These are phyloP conservation scores for Exobasidium cylindrosporum DNA, from an alignment of 1,284 basidiomycete genomes.

Conservation along the genomic window DNA sequence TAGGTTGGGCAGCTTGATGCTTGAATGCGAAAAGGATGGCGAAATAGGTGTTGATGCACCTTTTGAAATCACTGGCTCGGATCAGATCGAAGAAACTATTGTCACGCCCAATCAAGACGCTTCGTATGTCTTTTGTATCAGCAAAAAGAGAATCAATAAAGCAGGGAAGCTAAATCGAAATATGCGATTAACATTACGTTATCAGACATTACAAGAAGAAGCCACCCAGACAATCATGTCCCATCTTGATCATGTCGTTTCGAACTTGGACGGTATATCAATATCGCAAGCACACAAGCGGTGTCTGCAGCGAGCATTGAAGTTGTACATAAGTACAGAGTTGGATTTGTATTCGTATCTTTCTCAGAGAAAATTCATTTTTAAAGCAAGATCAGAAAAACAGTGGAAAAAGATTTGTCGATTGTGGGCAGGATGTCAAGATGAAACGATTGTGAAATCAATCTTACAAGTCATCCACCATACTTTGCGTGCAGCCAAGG, in stretches of 20 bases:
- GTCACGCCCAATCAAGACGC: constrained; percentile 42
- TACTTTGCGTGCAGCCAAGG: neutral
- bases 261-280: neutral
- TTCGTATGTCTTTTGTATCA: constrained; percentile 40
- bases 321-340: neutral
- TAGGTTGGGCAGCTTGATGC: constrained; percentile 21
- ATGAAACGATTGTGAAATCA: neutral
- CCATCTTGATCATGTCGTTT: neutral
- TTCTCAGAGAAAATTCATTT: neutral
- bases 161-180: neutral
- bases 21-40: constrained; percentile 20
- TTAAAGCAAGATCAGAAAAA: neutral
- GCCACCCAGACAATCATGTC: constrained; percentile 7
- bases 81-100: constrained; percentile 10
- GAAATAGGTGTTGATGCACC: neutral
- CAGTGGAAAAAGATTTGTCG: neutral
- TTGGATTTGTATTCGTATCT: neutral
- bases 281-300: neutral
- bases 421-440: neutral
- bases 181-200: constrained; percentile 32
- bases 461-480: neutral
- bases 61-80: constrained; percentile 17
- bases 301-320: neutral
- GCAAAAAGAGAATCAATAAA: neutral
- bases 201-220: constrained; percentile 38